Conservation (phyloP, 257 asterid species). For the Asclepias syriaca region DNA sequence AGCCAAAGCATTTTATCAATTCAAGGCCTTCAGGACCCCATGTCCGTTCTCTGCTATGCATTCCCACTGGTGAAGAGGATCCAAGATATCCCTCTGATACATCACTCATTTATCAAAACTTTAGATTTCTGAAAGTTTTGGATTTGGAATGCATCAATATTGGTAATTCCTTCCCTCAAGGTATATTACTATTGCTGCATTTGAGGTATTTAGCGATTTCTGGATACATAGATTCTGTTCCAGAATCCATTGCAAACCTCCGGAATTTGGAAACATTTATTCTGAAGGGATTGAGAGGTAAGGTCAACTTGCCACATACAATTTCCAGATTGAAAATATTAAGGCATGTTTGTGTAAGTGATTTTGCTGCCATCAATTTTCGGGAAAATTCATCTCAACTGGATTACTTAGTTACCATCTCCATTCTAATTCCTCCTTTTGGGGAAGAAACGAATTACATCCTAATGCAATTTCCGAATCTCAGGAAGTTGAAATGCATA, state of each 20-base stretch:
- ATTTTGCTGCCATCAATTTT: neutral
- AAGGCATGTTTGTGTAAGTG: neutral
- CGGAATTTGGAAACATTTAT: neutral
- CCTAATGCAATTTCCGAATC: neutral
- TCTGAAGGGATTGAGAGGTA: conserved; percentile 1
- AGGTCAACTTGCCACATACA: neutral
- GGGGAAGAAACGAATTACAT: neutral
- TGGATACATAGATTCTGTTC: neutral
- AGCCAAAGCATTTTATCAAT: neutral
- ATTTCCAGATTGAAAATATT: neutral
- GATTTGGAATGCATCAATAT: neutral
- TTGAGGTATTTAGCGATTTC: neutral
- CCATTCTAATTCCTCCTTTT: too few species aligned
- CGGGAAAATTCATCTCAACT: neutral
- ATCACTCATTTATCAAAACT: neutral
- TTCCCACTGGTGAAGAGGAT: neutral
- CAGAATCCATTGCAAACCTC: neutral
- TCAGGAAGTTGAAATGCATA: neutral
- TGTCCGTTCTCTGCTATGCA: neutral
- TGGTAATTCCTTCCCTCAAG: neutral
- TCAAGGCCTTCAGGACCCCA: neutral
- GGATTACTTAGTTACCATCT: neutral
- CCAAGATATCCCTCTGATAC: neutral
- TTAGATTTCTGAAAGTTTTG: neutral
- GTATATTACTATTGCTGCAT: neutral